A percentile compares a stretch with the other conserved stretches of the same genome.
Conservation (phyloP, 2,329 filamentous ascomycete genomes). For the Diaporthe vexans region DNA sequence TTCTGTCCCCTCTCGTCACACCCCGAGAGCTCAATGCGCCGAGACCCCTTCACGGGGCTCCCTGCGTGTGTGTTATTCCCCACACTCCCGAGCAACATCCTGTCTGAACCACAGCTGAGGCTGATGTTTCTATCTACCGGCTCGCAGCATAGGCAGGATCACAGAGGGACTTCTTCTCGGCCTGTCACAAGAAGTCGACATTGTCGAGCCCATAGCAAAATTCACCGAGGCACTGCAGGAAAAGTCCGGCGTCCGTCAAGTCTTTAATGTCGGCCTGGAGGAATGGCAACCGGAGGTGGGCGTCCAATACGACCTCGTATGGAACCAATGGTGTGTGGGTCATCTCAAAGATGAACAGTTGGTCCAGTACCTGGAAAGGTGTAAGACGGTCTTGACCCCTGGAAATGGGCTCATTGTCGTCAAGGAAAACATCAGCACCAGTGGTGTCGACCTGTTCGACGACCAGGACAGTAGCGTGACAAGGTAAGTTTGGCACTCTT, state of each 20-base stretch:
- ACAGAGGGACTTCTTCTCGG: slow-evolving; percentile 82
- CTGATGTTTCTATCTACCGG: not conserved
- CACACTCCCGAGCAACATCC: not conserved
- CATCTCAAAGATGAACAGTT: slow-evolving; percentile 84
- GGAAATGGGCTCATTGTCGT: slow-evolving; percentile 73
- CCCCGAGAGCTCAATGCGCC: slow-evolving; percentile 32
- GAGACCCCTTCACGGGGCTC: not conserved
- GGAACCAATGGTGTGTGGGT: slow-evolving; percentile 92
- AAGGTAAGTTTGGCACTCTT: slow-evolving; percentile 57
- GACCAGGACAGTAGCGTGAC: slow-evolving; percentile 83
- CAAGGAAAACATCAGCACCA: slow-evolving; percentile 82
- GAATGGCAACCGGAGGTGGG: slow-evolving; percentile 69
- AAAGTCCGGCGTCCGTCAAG: slow-evolving; percentile 69
- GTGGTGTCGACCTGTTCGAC: slow-evolving; percentile 78
- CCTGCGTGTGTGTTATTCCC: not conserved
- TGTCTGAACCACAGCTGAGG: not conserved
- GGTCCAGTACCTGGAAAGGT: slow-evolving; percentile 74
- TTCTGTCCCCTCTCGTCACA: slow-evolving; percentile 6
- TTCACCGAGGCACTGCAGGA: slow-evolving; percentile 77
- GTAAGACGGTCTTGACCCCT: slow-evolving; percentile 59
- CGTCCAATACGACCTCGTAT: slow-evolving; percentile 81
- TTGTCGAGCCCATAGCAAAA: slow-evolving; percentile 87
- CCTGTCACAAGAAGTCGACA: slow-evolving; percentile 80
- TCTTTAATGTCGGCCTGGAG: slow-evolving; percentile 82
- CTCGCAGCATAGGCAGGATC: slow-evolving; percentile 81